Evolutionary conservation across 495 filamentous ascomycete species (phyloP), one percentile per base, ranked within the genome.

Genomic region (Thermochaetoides thermophila): DNA sequence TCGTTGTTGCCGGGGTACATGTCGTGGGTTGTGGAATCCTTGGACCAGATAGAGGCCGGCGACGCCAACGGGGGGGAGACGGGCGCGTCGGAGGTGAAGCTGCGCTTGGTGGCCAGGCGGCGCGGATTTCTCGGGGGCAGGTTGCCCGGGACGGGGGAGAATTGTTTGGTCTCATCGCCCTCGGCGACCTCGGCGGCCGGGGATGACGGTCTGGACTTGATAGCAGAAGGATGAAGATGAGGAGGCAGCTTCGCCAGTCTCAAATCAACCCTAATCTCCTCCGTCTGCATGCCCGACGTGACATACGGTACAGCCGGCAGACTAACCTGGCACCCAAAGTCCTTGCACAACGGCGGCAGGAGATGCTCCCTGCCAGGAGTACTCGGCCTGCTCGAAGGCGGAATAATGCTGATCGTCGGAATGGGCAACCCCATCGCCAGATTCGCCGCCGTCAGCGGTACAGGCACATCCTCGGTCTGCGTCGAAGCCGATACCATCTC

Each of bases 1-100:
- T 87, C 81, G 45, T 85, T 84, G 40, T 83, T 84, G 0, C 81
- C 84, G 3, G 79, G 77, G 48, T 86, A 86, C 5, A 68, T 65
- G 43, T 86, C 73, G 21, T 67, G 58, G 4, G 66, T 67, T 6
- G 11, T 11, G 21, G 11, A 11, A 6, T 24, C 21, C 19, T 70
- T 70, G 9, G 41, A 45, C 12, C 43, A 46, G 5, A 46, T 35
- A 6, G 43, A 31, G 1, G 31, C 31, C 1, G 41, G 31, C 10
- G 44, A 16, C 26, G 43, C 18, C 37, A 53, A 34, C 7, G 68
- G 63, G 2, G 60, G 63, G 5, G 67, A 67, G 5, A 61, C 61
- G 9, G 60, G 61, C 13, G 64, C 43, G 9, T 66, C 65, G n/a
- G n/a, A n/a, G 3, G 61, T 50, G 21, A 62, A 43, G 40, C 63